Base-by-base conservation (phyloP, 2,329 filamentous ascomycete species). In the Malbranchea cinnamomea region DNA sequence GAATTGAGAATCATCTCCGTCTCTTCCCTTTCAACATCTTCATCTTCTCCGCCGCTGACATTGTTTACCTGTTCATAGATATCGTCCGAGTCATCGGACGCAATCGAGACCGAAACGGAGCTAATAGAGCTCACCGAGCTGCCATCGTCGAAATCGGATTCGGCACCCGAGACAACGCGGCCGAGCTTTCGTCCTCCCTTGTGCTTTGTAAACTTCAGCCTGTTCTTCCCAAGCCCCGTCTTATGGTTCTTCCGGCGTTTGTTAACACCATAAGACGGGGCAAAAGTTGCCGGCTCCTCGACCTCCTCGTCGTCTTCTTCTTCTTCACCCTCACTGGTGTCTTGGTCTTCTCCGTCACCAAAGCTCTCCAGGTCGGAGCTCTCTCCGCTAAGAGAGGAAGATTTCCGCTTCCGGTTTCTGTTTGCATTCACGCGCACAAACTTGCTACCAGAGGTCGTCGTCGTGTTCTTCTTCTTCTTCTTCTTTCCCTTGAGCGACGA, bases 1-100 rank as follows among this genome's bases (percentile, higher is more conserved):
- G 53, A 56, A 29, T 54, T 49, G 20, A 80, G 62, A 38, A 85
- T 81, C 42, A 76, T 71, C 52, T 74, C 67, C 60, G 84, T 80
- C 67, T 89, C 81, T 61, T 73, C 67, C 63, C 74, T 71, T 47
- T 78, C 69, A 40, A 79, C 71, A 52, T 87, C 77, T 50, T 87
- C 80, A 39, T 82, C 76, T 38, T 85, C 80, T 7, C 72, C 76
- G 43, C 85, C 80, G 41, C 71, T 80, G 37, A 91, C 77, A 29
- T 83, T 71, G 48, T 87, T 79, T 36, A 91, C 76, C 21, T 66
- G 78, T 2, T 74, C 78, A 52, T 84, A 83, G 33, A 76, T 67
- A 38, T 48, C 53, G 13, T 50, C 49, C 6, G 49, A 50, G 18
- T 41, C 36, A 19, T 31, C 32, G 8, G 32, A 35, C n/a, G n/a